Evolutionary conservation across 768 basidiomycete genomes (phyloP).

Genomic region (Serendipita sp.): DNA sequence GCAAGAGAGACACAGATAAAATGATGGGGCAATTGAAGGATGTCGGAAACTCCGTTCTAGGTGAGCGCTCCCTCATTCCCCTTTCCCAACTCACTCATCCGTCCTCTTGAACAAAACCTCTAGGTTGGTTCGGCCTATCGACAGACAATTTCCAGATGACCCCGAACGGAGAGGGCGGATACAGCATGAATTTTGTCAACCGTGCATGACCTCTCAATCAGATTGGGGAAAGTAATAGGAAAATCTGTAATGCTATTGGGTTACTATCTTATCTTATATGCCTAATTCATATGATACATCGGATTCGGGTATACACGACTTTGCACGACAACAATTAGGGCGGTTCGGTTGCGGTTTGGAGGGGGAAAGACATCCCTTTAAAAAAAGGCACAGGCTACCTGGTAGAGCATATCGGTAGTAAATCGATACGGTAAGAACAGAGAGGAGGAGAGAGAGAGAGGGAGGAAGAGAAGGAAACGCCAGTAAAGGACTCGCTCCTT

Average conservation of each 20-base stretch:
- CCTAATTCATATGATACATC: background rate
- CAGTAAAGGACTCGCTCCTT: background rate
- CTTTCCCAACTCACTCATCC: background rate
- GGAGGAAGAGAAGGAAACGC: background rate
- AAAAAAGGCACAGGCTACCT: background rate
- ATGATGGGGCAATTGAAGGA: conserved; percentile 89
- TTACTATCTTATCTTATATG: background rate
- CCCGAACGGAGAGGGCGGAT: conserved; percentile 89
- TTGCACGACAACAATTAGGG: background rate
- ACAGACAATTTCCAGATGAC: conserved; percentile 96
- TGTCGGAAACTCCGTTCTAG: conserved; percentile 77
- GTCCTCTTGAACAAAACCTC: background rate
- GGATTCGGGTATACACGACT: background rate
- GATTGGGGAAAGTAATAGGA: too few relatives aligned
- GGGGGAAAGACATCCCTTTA: too few relatives aligned
- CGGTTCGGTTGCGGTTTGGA: background rate
- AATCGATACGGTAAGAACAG: background rate
- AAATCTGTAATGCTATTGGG: background rate
- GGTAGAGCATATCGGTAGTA: background rate
- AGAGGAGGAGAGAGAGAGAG: background rate
- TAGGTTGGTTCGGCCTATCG: conserved; percentile 84
- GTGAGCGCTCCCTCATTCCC: conserved; percentile 21
- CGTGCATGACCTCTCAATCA: background rate
- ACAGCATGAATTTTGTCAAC: conserved; percentile 68
- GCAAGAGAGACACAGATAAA: conserved; percentile 76